Evolutionary conservation across 2,329 filamentous ascomycete genomes (phyloP), one percentile per base, ranked within the genome.

Genomic region (Diaporthe citrichinensis): DNA sequence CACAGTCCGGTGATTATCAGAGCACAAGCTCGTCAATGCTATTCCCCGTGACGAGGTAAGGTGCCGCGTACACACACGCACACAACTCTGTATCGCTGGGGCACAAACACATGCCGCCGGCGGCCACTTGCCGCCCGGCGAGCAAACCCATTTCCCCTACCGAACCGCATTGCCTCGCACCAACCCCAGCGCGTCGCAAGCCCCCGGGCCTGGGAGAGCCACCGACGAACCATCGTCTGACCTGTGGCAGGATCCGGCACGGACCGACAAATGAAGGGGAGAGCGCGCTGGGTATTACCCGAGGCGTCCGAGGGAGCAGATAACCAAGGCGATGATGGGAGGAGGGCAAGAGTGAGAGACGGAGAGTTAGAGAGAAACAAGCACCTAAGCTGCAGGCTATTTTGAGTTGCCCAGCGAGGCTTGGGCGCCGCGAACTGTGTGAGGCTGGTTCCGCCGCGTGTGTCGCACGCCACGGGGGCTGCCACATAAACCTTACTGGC

Each of bases 91-190:
- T 25, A n/a, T n/a, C 4, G 28, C 23, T 31, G 39, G 15, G 62
- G 23, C 62, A 25, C n/a, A 28, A 25, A 20, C 39, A n/a, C 59
- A 39, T 36, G 28, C 39, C 65, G 65, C 65, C 65, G 65, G 65
- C 65, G 65, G 65, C 65, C 65, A 55, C 49, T 69, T 39, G 65
- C 65, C 65, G 65, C 65, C 65, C 65, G 65, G 65, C 65, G 46
- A 55, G 34, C 39, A 28, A 41, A 44, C 31, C 23, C 41, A 6
- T 25, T 10, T 41, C 25, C 12, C 41, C 41, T 20, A 25, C 14
- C 41, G 46, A 15, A 39, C 36, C 36, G 39, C 61, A 49, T 46
- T 59, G 57, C 34, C 55, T n/a, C 31, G 12, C 44, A 20, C 4
- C 15, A 41, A 23, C 6, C 14, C 25, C 61, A 67, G 41, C 41